Base-by-base conservation (phyloP, 1,139 yeast species). In the Trichomonascaceae sp. region DNA sequence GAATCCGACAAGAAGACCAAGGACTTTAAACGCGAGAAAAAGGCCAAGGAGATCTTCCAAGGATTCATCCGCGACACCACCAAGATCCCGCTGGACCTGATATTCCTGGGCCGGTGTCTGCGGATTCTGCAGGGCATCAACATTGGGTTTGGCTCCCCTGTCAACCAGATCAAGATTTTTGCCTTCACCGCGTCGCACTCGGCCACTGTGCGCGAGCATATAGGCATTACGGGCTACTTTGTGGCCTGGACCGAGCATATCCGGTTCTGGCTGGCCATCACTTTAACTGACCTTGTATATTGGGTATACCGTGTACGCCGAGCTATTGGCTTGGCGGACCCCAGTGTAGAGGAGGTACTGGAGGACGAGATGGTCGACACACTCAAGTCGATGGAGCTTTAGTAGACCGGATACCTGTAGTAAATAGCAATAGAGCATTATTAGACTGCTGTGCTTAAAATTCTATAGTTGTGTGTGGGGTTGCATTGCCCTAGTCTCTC, bases 51-150 rank as follows among this genome's bases (percentile, higher is more conserved):
- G 14, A 56, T 59, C 36, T 59, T 71, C 51, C 55, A 58, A 40
- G 52, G 55, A 30, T 74, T 80, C 44, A 61, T 80, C 39, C 56
- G 69, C 37, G 85, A 78, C 47, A 66, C 75, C 13, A 69, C 69
- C 34, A 70, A 69, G 50, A 73, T 80, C 50, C 93, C 93, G 1
- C 56, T 73, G 38, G 76, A 74, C 36, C 54, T 80, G 34, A 62
- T 76, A 22, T 77, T 80, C 45, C 55, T 80, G 11, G 73, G 80
- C 33, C 60, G 89, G 46, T 67, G 82, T 8, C 76, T 76, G 77
- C 60, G 87, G 38, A 77, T 79, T 62, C 67, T 80, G 36, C 89
- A 78, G 51, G 75, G 74, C 26, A 56, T 76, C 44, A 80, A 80
- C 50, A 72, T 71, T 43, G 60, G 59, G 35, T 71, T 71, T 51